Base-by-base conservation (phyloP, 305 asterid species). In the Nicotiana rustica region DNA sequence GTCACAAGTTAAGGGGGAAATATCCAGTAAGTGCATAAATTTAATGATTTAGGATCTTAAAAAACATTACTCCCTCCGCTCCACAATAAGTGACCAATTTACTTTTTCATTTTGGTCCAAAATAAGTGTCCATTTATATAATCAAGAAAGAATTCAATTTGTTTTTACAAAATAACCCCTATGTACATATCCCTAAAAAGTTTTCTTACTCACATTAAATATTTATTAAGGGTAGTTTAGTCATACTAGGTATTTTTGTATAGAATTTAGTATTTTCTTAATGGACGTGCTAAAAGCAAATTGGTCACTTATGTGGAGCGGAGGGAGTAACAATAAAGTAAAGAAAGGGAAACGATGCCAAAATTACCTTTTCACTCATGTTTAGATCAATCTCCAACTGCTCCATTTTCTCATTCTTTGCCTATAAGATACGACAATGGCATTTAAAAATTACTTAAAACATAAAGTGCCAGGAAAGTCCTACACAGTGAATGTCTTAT, bases 391-490 rank as follows among this genome's bases (percentile, higher is more conserved):
- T 88, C 92, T 94, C 95, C 69, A 92, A 83, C 82, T 92, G 94
- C 76, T 93, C 98, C 59, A 93, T 90, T 91, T 92, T 94, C 86
- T 89, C 95, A 82, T 52, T 84, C 85, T 89, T 92, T 35, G 92
- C 98, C 98, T 94, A 93, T 89, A 88, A 82, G 83, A 85, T 77
- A 75, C 10, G 55, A 68, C n/a, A 82, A 66, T 79, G 67, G 21
- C 21, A 17, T 68, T 17, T 36, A 56, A 70, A 82, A 65, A 29
- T 62, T 15, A 69, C 81, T 59, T 64, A 68, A 76, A 82, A 8
- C 18, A 66, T 33, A 83, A 73, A 17, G 69, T 64, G 52, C 68
- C 1, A 38, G 36, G 67, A 52, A 57, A 59, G 8, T 64, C 38
- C 19, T 71, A 44, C 47, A 6, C 29, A 62, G 17, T 38, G 77